Evolutionary conservation across 805 yeast genomes (phyloP).

Genomic region (Ogataea pini): DNA sequence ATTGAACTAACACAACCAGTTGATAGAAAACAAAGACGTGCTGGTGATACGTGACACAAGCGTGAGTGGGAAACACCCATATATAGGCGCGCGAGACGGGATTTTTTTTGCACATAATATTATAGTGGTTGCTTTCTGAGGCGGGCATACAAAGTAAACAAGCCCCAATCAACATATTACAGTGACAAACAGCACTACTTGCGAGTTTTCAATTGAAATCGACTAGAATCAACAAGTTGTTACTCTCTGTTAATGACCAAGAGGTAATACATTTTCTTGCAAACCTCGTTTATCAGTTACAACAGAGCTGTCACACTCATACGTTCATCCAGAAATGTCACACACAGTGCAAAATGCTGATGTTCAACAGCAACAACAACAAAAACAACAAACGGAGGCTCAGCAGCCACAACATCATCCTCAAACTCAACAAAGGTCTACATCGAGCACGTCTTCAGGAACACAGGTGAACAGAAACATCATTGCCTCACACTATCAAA

Average conservation of each 20-base stretch:
- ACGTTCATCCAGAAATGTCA: neutral
- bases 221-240: neutral
- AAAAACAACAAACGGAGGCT: neutral
- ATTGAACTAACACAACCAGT: neutral
- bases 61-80: slow-evolving; percentile 5
- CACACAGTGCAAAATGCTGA: slow-evolving; percentile 1
- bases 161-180: neutral
- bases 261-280: neutral
- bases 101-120: neutral
- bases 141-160: slow-evolving; percentile 1
- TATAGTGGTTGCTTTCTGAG: slow-evolving; percentile 1
- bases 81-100: neutral
- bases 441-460: slow-evolving; percentile 21
- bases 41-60: neutral
- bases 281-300: neutral
- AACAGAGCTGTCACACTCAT: neutral
- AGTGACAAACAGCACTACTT: neutral
- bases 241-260: neutral
- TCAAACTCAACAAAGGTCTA: slow-evolving; percentile 17
- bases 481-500: slow-evolving; percentile 66
- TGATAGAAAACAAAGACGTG: neutral
- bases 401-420: neutral
- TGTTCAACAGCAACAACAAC: slow-evolving; percentile 6
- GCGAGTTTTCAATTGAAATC: neutral
- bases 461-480: slow-evolving; percentile 31